Evolutionary conservation across 257 asterid species (phyloP), one percentile per base, ranked within the genome.

Genomic region (Parsonsia alboflavescens): DNA sequence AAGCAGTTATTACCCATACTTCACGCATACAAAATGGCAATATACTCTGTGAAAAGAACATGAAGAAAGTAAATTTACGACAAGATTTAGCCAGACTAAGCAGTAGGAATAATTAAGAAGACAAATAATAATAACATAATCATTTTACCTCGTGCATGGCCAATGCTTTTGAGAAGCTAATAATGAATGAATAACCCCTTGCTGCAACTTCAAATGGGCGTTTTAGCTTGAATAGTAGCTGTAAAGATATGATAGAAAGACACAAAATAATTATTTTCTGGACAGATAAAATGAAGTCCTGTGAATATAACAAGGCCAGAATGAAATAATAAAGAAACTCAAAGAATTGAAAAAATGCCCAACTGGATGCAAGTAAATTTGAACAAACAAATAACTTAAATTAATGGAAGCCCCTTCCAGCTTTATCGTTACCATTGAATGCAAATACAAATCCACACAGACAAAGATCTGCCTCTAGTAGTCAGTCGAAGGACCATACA

Each of bases 11-110:
- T 33, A 95, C 97, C 99, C 99, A 95, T 41, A 91, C 98, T 90
- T 95, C 99, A 65, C 98, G 99, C 89, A 87, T 81, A 77, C 99
- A 95, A 86, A 92, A 95, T 22, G 99, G 99, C 81, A 95, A 82
- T 73, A 64, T 80, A 70, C 85, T 86, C 99, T 95, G 93, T 36
- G 69, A 77, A 50, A 83, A 69, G 54, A 76, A 70, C 72, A 70
- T 10, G 73, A 71, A 79, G 59, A 63, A 70, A 82, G 56, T 68
- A 78, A 59, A 33, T 70, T 36, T 70, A 39, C 2, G 49, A 45
- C 19, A 21, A 33, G 44, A 24, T 65, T 63, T 54, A 65, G 76
- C 44, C 65, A 57, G 58, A 65, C 54, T 30, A 78, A 53, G 57
- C 71, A 75, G 80, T 41, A 74, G 61, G 65, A 74, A 78, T 50